phyloP scores from a whole-genome alignment of 225 moss, liverwort and hornwort genomes.

The Marchantia paleacea region DNA sequence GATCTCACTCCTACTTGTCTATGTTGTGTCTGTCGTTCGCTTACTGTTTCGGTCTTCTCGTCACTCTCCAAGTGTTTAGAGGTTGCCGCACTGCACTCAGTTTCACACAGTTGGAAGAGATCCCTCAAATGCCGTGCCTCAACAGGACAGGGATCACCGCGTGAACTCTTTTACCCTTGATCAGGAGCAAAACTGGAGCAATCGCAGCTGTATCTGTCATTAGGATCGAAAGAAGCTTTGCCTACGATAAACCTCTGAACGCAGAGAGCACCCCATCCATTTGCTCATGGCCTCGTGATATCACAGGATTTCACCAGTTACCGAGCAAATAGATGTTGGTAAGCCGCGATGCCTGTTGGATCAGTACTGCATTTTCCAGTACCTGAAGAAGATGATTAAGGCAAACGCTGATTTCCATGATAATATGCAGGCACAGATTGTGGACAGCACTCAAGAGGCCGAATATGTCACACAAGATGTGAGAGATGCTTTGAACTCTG shows the following conservation, averaged over 20 bases:
- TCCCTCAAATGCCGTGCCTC: no score
- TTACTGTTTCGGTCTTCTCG: no score
- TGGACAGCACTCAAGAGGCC: constrained; percentile 61
- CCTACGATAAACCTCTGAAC: background rate
- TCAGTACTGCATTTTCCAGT: background rate
- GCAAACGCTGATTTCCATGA: background rate
- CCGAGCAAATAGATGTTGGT: background rate
- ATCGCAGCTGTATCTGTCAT: background rate
- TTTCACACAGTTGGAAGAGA: no score
- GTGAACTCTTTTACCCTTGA: background rate
- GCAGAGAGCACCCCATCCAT: background rate
- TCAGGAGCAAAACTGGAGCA: background rate
- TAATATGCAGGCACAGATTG: constrained; percentile 65
- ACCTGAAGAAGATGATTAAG: background rate
- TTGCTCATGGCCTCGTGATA: background rate
- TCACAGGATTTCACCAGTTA: background rate
- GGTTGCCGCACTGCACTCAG: no score
- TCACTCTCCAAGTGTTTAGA: no score
- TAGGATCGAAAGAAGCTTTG: background rate
- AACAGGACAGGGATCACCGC: no score
- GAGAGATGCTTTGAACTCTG: constrained; percentile 76
- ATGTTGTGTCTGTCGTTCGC: no score
- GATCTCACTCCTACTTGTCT: no score
- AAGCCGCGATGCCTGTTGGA: background rate
- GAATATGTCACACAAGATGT: constrained; percentile 72